A percentile compares a stretch with the other conserved stretches of the same genome.
Evolutionary conservation across 768 basidiomycete genomes (phyloP).

Genomic region (Gloeopeniophorella convolvens): DNA sequence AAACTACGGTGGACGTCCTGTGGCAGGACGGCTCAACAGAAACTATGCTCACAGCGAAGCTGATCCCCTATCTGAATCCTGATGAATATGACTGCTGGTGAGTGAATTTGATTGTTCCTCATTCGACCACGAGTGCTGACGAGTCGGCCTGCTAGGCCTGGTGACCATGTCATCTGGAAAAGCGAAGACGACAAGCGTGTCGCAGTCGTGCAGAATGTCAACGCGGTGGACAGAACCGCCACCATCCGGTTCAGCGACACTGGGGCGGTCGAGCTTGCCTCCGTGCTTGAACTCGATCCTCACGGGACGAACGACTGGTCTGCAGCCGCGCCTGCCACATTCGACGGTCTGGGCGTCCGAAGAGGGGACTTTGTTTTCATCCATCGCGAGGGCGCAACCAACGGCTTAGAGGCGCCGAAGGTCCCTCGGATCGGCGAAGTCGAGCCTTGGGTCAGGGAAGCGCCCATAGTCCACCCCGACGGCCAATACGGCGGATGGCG

Average conservation of each 20-base stretch:
- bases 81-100: slow-evolving; percentile 93
- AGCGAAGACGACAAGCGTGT: slow-evolving; percentile 59
- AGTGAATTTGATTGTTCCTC: slow-evolving; percentile 22
- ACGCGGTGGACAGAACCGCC: slow-evolving; percentile 66
- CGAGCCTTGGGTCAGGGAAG: slow-evolving; percentile 71
- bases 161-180: slow-evolving; percentile 84
- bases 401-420: slow-evolving; percentile 59
- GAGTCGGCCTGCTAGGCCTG: slow-evolving; percentile 55
- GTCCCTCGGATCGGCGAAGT: slow-evolving; percentile 84
- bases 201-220: slow-evolving; percentile 75
- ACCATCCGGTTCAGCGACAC: slow-evolving; percentile 53
- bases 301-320: slow-evolving; percentile 59
- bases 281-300: slow-evolving; percentile 83
- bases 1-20: slow-evolving; percentile 61
- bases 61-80: slow-evolving; percentile 79
- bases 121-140: not conserved
- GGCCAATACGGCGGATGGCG: slow-evolving; percentile 64
- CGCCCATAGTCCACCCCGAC: slow-evolving; percentile 36
- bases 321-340: slow-evolving; percentile 34
- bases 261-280: slow-evolving; percentile 54
- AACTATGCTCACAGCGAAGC: slow-evolving; percentile 48
- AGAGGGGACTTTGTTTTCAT: slow-evolving; percentile 84
- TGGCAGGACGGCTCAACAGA: slow-evolving; percentile 86
- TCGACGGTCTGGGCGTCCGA: slow-evolving; percentile 70
- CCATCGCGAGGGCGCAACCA: slow-evolving; percentile 60